Evolutionary conservation across 2,329 filamentous ascomycete species (phyloP), one percentile per base, ranked within the genome.

Genomic region (Colletotrichum graminicola): DNA sequence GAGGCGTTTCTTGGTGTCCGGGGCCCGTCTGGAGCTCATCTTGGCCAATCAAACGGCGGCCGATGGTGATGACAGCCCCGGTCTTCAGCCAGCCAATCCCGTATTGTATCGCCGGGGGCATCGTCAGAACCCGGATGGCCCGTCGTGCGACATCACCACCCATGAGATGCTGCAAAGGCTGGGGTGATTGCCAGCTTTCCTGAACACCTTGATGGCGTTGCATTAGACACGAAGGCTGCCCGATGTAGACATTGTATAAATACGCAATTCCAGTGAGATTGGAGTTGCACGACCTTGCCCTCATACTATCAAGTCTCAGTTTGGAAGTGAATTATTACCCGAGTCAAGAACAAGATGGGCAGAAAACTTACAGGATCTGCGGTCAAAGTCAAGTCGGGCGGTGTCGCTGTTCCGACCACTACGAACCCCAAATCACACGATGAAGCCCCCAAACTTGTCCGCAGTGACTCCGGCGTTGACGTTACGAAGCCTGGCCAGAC

Each of bases 41-140:
- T 32, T 41, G 5, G 23, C 69, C 69, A 72, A 72, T 72, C 59
- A 72, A 1, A 21, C 8, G 6, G 29, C 36, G 39, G 39, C 69
- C 69, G 69, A 72, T 68, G 65, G 12, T 55, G 65, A 72, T 72
- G 51, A 72, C 69, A 26, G 32, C 34, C 65, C 65, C 69, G 65
- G 65, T 29, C 3, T 12, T 47, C 47, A n/a, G 43, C 39, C 32
- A 60, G 59, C 69, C 69, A 72, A 69, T 72, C 69, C 65, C 65
- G 65, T 68, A 32, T 68, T 62, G 34, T 60, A 32, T 6, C 51
- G 12, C 62, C 54, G 45, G 49, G 51, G 41, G 41, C 45, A 63
- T 72, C 55, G 34, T 49, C 54, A 68, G 36, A 39, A 72, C 69
- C 69, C 59, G 65, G 69, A 69, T 72, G 69, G 69, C 54, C 47